phyloP scores from a whole-genome alignment of 2,329 filamentous ascomycete genomes.

The Fusarium heterosporum region DNA sequence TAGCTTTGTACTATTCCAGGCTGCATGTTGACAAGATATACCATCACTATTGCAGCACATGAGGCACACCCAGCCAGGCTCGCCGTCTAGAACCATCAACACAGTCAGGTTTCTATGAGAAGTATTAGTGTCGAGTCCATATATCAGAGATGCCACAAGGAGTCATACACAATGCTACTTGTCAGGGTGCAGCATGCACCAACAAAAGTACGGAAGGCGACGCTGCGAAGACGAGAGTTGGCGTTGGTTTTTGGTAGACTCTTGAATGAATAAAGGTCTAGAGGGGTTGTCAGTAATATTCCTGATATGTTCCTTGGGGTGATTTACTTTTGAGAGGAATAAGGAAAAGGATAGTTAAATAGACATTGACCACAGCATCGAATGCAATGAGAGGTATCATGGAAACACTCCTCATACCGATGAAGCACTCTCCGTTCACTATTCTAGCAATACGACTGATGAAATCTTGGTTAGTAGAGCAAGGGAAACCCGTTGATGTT shows the following conservation, averaged over 20 bases:
- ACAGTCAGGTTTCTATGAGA: conserved; percentile 66
- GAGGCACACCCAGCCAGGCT: conserved; percentile 73
- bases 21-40: conserved; percentile 49
- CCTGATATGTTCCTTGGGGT: too few species aligned
- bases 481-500: not conserved
- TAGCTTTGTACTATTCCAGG: not conserved
- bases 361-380: conserved; percentile 71
- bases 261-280: conserved; percentile 67
- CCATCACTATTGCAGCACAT: conserved; percentile 74
- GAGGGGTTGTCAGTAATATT: not conserved
- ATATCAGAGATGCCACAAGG: not conserved
- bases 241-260: conserved; percentile 56
- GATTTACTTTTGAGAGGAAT: conserved; percentile 66
- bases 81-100: conserved; percentile 68
- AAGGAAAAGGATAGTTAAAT: conserved; percentile 72
- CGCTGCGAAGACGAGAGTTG: conserved; percentile 59
- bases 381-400: conserved; percentile 72
- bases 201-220: conserved; percentile 69
- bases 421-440: conserved; percentile 67
- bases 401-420: conserved; percentile 68
- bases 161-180: conserved; percentile 66
- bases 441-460: conserved; percentile 67
- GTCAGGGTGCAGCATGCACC: conserved; percentile 68
- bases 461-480: conserved; percentile 2
- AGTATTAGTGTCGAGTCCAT: conserved; percentile 10